Evolutionary conservation across 306 rosid genomes (phyloP).

Genomic region (Trifolium dubium): DNA sequence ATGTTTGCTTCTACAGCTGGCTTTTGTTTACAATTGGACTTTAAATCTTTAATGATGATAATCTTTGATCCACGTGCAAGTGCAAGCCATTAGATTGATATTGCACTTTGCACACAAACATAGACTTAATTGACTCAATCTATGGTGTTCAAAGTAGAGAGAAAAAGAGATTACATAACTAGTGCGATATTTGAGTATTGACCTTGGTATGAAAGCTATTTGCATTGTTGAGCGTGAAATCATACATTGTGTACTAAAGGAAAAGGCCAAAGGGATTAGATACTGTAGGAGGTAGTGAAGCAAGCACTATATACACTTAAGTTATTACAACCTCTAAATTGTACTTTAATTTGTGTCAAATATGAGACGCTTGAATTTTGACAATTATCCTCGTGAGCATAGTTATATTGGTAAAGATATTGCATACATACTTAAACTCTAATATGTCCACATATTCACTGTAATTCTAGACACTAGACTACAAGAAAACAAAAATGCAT

Average conservation of each 20-base stretch:
- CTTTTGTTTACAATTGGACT: slow-evolving; percentile 41
- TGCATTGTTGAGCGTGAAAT: slow-evolving; percentile 33
- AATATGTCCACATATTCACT: too few relatives aligned
- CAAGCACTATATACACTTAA: background rate
- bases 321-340: too few relatives aligned
- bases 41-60: slow-evolving; percentile 39
- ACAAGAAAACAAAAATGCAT: too few relatives aligned
- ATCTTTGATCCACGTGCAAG: slow-evolving; percentile 64
- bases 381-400: too few relatives aligned
- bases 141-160: slow-evolving; percentile 43
- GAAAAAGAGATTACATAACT: slow-evolving; percentile 32
- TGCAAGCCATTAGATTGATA: slow-evolving; percentile 50
- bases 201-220: slow-evolving; percentile 35
- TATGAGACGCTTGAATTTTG: too few relatives aligned
- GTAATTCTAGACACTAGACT: too few relatives aligned
- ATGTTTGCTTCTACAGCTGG: slow-evolving; percentile 60
- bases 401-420: too few relatives aligned
- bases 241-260: slow-evolving; percentile 29
- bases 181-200: slow-evolving; percentile 36
- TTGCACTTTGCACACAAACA: slow-evolving; percentile 37
- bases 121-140: slow-evolving; percentile 48
- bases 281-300: background rate
- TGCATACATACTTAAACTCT: too few relatives aligned
- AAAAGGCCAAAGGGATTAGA: background rate
- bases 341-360: too few relatives aligned